Conservation (phyloP, 306 rosid species). For the Malus fusca region DNA sequence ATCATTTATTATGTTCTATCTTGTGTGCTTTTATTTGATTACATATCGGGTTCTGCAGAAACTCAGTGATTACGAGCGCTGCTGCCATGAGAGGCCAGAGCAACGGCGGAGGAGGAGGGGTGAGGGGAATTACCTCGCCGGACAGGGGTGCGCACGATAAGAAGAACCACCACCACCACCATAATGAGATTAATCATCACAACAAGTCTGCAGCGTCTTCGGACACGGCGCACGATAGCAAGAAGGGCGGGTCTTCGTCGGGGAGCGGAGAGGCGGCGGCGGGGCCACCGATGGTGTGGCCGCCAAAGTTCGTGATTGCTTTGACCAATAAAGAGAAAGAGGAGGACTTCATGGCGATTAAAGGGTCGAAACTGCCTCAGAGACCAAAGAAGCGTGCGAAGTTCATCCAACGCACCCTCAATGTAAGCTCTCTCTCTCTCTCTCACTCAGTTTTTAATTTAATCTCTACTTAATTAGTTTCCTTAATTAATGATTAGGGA, state of each 20-base stretch:
- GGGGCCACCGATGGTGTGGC: constrained; percentile 59
- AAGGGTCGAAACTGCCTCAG: constrained; percentile 86
- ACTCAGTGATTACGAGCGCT: constrained; percentile 51
- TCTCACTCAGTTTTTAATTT: neutral
- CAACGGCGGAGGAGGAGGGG: constrained; percentile 60
- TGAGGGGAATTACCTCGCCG: constrained; percentile 71
- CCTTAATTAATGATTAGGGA: neutral
- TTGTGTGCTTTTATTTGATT: neutral
- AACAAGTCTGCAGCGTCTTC: constrained; percentile 71
- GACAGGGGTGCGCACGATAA: constrained; percentile 90
- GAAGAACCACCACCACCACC: constrained; percentile 30
- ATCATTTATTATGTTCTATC: neutral
- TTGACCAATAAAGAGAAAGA: constrained; percentile 92
- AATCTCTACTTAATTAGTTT: neutral
- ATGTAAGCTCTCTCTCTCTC: constrained; percentile 49
- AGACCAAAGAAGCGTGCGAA: constrained; percentile 90
- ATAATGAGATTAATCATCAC: constrained; percentile 14
- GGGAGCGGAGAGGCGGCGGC: constrained; percentile 73
- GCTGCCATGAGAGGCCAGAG: constrained; percentile 75
- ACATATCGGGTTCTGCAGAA: constrained; percentile 36
- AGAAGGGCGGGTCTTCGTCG: constrained; percentile 79
- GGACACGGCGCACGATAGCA: constrained; percentile 91
- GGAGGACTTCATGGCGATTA: constrained; percentile 84
- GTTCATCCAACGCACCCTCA: constrained; percentile 78
- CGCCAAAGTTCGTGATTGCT: constrained; percentile 84